Evolutionary conservation across 768 basidiomycete species (phyloP).

Genomic region (Lactarius akahatsu): DNA sequence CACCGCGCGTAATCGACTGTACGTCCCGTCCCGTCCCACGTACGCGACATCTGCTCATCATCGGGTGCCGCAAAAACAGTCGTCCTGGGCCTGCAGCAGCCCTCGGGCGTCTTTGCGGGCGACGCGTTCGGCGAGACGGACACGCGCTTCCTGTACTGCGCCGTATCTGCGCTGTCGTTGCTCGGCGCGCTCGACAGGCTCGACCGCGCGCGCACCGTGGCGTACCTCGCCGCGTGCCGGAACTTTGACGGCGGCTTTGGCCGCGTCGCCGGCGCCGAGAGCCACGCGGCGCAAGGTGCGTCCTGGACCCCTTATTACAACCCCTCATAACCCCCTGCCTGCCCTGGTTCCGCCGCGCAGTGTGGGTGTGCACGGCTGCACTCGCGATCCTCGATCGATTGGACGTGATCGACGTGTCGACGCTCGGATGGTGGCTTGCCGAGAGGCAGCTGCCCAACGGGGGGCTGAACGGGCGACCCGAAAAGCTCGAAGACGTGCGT

Average conservation of each 20-base stretch:
- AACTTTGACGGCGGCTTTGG: slow-evolving; percentile 99
- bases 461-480: slow-evolving; percentile 94
- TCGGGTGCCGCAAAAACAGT: slow-evolving; percentile 46
- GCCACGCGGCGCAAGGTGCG: slow-evolving; percentile 86
- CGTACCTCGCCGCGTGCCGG: slow-evolving; percentile 71
- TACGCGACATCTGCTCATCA: neutral
- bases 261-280: slow-evolving; percentile 79
- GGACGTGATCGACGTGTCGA: slow-evolving; percentile 76
- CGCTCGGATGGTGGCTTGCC: slow-evolving; percentile 88
- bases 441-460: slow-evolving; percentile 93
- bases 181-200: slow-evolving; percentile 72
- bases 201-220: slow-evolving; percentile 63
- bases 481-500: slow-evolving; percentile 92
- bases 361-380: slow-evolving; percentile 86
- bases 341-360: slow-evolving; percentile 43
- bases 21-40: slow-evolving; percentile 32
- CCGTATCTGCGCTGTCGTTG: slow-evolving; percentile 78
- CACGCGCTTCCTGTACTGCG: slow-evolving; percentile 88
- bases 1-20: slow-evolving; percentile 75
- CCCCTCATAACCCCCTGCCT: too few relatives aligned
- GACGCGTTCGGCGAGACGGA: slow-evolving; percentile 91
- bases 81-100: slow-evolving; percentile 80
- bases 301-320: too few relatives aligned
- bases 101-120: slow-evolving; percentile 86
- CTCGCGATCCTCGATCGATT: slow-evolving; percentile 84